These are phyloP conservation scores for Calvatia gigantea DNA, from an alignment of 768 basidiomycete species.

Conservation along the genomic window DNA sequence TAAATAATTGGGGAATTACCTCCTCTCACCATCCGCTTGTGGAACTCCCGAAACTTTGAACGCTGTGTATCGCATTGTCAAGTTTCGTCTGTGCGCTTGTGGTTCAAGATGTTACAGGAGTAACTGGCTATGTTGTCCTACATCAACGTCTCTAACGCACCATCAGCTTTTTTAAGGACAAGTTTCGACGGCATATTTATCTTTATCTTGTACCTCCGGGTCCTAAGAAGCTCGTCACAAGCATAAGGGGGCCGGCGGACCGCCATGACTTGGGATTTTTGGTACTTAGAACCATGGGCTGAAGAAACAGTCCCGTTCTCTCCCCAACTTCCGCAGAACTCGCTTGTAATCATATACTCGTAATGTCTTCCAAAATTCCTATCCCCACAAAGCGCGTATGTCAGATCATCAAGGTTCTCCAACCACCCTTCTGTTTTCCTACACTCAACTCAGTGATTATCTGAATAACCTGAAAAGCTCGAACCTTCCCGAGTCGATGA, in stretches of 20 bases:
- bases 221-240: neutral
- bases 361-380: neutral
- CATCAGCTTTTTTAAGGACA: neutral
- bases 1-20: too few species aligned
- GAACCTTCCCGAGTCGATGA: slow-evolving; percentile 48
- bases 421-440: neutral
- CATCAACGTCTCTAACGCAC: neutral
- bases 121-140: neutral
- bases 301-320: too few species aligned
- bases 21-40: too few species aligned
- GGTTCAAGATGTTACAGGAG: neutral
- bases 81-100: neutral
- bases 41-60: too few species aligned
- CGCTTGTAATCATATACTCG: neutral
- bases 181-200: slow-evolving; percentile 14
- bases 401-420: slow-evolving; percentile 64
- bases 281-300: neutral
- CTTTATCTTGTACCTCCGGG: neutral
- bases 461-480: slow-evolving; percentile 33
- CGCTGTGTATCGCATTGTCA: too few species aligned
- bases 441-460: neutral
- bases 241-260: neutral
- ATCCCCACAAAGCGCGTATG: slow-evolving; percentile 51
- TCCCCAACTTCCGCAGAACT: too few species aligned
- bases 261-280: neutral